Percentiles rank a stretch among this genome's conserved stretches.
phyloP scores from a whole-genome alignment of 106 monocot species.

The Chionographis japonica region DNA sequence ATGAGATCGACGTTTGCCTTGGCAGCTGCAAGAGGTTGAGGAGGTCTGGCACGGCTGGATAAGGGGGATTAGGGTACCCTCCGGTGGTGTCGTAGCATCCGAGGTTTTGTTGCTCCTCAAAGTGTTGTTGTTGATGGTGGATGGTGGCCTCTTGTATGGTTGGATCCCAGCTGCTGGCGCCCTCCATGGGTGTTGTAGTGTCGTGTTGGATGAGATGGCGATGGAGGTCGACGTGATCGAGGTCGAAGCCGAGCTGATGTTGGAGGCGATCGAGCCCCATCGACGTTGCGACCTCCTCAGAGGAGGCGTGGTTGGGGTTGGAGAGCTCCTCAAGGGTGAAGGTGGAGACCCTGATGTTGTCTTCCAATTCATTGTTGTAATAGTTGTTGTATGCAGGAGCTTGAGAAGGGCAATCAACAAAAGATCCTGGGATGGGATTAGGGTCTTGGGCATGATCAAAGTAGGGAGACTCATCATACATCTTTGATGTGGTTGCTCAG shows the following conservation, averaged over 20 bases:
- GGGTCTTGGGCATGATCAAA: constrained; percentile 23
- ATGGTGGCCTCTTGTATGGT: constrained; percentile 3
- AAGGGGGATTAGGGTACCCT: constrained; percentile 4
- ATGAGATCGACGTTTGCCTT: constrained; percentile 8
- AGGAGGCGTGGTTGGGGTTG: constrained; percentile 6
- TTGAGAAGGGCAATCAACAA: constrained; percentile 31
- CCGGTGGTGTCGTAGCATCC: constrained; percentile 5
- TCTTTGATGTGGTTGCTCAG: constrained; percentile 4
- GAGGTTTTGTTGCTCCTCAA: neutral
- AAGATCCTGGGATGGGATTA: constrained; percentile 9
- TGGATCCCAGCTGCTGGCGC: constrained; percentile 22
- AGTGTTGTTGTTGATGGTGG: constrained; percentile 12
- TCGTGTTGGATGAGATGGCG: constrained; percentile 20
- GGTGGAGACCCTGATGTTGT: constrained; percentile 8
- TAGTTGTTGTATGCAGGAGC: constrained; percentile 11
- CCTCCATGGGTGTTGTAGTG: neutral
- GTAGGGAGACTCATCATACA: constrained; percentile 48
- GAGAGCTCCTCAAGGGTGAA: constrained; percentile 36
- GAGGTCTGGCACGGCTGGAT: constrained; percentile 27
- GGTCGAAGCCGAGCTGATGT: constrained; percentile 21
- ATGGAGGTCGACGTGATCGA: constrained; percentile 36
- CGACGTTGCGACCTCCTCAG: neutral
- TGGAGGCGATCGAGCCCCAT: constrained; percentile 20
- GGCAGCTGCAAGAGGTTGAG: constrained; percentile 52
- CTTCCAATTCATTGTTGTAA: constrained; percentile 15